Evolutionary conservation across 2,329 filamentous ascomycete species (phyloP).

Genomic region (Cercospora sp.): DNA sequence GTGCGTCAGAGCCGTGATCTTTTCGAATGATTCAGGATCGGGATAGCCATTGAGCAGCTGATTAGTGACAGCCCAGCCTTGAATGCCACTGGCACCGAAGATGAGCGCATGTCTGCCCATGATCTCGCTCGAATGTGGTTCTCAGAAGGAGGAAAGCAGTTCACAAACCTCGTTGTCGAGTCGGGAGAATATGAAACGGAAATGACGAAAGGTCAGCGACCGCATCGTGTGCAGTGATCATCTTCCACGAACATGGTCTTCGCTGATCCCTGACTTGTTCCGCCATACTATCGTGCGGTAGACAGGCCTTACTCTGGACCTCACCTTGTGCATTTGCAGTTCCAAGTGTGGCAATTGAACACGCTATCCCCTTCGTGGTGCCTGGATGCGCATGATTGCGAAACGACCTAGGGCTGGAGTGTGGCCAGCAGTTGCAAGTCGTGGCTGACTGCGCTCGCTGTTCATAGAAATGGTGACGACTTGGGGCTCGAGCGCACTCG

Average conservation of each 20-base stretch:
- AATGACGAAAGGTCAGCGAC: neutral
- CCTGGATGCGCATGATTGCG: neutral
- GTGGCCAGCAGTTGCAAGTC: neutral
- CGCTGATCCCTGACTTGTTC: neutral
- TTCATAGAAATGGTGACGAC: neutral
- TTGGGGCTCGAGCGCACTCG: neutral
- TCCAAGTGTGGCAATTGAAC: neutral
- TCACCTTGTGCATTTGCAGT: neutral
- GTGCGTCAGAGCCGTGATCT: slow-evolving; percentile 46
- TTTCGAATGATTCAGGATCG: slow-evolving; percentile 45
- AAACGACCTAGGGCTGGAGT: neutral
- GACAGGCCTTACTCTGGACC: neutral
- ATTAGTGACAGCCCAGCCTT: slow-evolving; percentile 53
- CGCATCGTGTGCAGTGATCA: neutral
- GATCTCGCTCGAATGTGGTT: neutral
- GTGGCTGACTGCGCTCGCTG: neutral
- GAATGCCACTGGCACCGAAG: slow-evolving; percentile 51
- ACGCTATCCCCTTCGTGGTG: neutral
- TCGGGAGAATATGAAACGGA: neutral
- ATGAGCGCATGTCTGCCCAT: slow-evolving; percentile 34
- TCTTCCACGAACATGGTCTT: neutral
- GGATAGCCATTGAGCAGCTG: slow-evolving; percentile 51
- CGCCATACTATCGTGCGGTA: neutral
- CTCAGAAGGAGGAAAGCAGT: neutral
- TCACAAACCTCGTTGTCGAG: neutral